phyloP scores from a whole-genome alignment of 768 basidiomycete species.

The Tricholoma matsutake region DNA sequence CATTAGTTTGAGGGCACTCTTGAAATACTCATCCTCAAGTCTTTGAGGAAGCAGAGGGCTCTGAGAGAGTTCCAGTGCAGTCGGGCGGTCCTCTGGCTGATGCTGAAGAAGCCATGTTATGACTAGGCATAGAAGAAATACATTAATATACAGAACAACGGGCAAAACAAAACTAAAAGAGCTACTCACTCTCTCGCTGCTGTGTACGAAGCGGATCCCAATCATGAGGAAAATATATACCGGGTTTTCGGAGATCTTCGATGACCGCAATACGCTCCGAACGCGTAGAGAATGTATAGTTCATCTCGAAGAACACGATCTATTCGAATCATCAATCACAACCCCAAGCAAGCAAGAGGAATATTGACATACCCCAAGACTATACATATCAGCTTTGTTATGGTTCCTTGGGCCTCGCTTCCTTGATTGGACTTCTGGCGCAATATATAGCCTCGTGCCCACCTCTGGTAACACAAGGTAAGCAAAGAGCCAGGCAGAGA shows the following conservation, averaged over 20 bases:
- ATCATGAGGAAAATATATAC: conserved; percentile 69
- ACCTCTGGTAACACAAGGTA: conserved; percentile 51
- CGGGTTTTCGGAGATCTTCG: conserved; percentile 69
- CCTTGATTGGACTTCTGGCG: conserved; percentile 79
- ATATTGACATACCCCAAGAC: conserved; percentile 66
- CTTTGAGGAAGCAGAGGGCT: conserved; percentile 72
- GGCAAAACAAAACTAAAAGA: neutral
- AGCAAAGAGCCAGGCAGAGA: neutral
- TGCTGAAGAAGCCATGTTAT: conserved; percentile 82
- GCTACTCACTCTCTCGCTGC: conserved; percentile 65
- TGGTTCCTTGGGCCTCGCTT: conserved; percentile 70
- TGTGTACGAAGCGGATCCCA: conserved; percentile 64
- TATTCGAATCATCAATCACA: conserved; percentile 24
- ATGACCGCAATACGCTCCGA: conserved; percentile 84
- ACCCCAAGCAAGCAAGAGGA: neutral
- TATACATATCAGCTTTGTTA: conserved; percentile 92
- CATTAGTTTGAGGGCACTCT: conserved; percentile 73
- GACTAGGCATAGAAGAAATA: conserved; percentile 37
- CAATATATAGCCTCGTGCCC: conserved; percentile 89
- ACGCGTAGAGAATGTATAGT: conserved; percentile 75
- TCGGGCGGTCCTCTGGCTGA: conserved; percentile 73
- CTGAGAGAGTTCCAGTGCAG: conserved; percentile 79
- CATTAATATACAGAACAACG: neutral
- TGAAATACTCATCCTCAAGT: conserved; percentile 85
- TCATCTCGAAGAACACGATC: conserved; percentile 99